Evolutionary conservation across 2,329 filamentous ascomycete species (phyloP).

Genomic region (Clonostachys solani): DNA sequence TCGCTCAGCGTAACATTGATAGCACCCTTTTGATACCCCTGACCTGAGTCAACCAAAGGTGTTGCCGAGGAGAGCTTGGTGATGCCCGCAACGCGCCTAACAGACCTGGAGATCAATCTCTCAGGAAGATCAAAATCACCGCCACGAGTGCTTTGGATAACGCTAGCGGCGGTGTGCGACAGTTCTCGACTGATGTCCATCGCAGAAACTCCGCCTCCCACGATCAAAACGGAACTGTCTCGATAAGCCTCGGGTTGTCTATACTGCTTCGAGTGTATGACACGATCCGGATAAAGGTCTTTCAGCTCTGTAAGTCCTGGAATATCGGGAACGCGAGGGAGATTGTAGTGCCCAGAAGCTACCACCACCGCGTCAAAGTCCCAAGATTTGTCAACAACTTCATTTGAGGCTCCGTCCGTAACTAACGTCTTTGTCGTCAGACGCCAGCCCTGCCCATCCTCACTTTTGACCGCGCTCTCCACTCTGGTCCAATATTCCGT

Average conservation of each 20-base stretch:
- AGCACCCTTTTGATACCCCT: conserved; percentile 32
- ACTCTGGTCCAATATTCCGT: conserved; percentile 59
- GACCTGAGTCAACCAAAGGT: conserved; percentile 1
- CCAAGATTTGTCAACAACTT: conserved; percentile 20
- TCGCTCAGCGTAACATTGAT: conserved; percentile 47
- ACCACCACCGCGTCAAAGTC: conserved; percentile 62
- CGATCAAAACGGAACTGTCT: conserved; percentile 45
- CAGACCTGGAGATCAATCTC: conserved; percentile 47
- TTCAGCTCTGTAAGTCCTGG: conserved; percentile 56
- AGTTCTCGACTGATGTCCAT: conserved; percentile 36
- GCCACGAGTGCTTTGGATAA: conserved; percentile 46
- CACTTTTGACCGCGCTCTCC: conserved; percentile 39
- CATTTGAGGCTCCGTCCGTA: conserved; percentile 9
- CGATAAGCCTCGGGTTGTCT: conserved; percentile 54
- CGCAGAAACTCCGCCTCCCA: conserved; percentile 46
- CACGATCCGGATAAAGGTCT: conserved; percentile 38
- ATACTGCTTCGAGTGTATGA: conserved; percentile 71
- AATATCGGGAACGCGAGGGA: conserved; percentile 57
- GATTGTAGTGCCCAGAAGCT: conserved; percentile 63
- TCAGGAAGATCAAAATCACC: conserved; percentile 56
- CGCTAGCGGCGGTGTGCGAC: conserved; percentile 24
- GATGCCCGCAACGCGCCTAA: conserved; percentile 47
- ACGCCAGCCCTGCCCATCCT: conserved; percentile 36
- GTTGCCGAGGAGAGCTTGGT: conserved; percentile 28
- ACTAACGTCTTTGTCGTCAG: conserved; percentile 42